Base-by-base conservation (phyloP, 176 grass and related monocot genomes). In the Canna indica region DNA sequence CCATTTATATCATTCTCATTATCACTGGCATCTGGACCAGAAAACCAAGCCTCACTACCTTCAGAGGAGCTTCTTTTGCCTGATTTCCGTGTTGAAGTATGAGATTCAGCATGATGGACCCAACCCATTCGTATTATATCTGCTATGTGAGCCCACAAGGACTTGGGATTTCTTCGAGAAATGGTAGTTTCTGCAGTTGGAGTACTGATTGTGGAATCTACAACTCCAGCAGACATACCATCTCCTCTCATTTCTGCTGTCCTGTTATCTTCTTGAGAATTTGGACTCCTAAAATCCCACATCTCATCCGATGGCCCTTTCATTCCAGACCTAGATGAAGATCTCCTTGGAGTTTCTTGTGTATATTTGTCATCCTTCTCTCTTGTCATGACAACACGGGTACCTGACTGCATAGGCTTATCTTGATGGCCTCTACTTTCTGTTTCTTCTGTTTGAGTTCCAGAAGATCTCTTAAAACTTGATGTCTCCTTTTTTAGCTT, bases 51-150 rank as follows among this genome's bases (percentile, higher is more conserved):
- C 69, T 90, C 88, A 26, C 81, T 85, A 25, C 78, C 83, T 88
- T 63, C 78, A 46, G 93, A 97, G 56, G 82, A 92, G 84, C 77
- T 85, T 84, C 77, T 87, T 59, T 84, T 87, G 73, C 75, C 75
- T 73, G 86, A 90, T 83, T 67, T 97, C 44, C 64, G 76, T 59
- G 64, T 77, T 64, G 79, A 81, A 69, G 81, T 79, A 70, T 62
- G 65, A 74, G 88, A 82, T 69, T 85, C 80, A 70, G 75, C 67
- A 74, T 27, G 88, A 42, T 82, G 60, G 81, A 84, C 71, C 84
- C 84, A 91, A 80, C 93, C 84, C 78, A 97, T 75, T 66, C 82
- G 86, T 68, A 97, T 73, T 81, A 97, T 87, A 74, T 90, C 93
- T 76, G 88, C 86, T 80, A 97, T 82, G 81, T 83, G 89, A 76